phyloP scores from a whole-genome alignment of 345 rosid genomes.

The Gynandropsis gynandra region DNA sequence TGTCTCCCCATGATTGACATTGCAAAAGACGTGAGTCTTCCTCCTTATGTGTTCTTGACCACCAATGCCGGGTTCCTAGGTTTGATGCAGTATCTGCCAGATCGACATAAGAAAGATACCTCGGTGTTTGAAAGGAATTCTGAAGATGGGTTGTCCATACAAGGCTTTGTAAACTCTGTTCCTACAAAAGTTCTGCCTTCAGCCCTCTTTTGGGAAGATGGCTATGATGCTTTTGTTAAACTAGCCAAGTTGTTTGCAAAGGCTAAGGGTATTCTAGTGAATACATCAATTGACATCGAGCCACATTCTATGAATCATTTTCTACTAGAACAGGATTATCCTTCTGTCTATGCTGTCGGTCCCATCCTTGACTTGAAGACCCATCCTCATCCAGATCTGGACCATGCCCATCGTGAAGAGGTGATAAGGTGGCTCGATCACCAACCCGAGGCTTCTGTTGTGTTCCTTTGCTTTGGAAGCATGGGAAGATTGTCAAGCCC shows the following conservation, averaged over 20 bases:
- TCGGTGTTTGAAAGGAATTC: constrained; percentile 17
- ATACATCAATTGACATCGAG: constrained; percentile 41
- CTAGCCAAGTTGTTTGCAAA: constrained; percentile 35
- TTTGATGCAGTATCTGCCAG: constrained; percentile 33
- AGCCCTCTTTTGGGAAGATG: constrained; percentile 30
- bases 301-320: constrained; percentile 29
- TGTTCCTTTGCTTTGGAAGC: constrained; percentile 55
- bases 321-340: constrained; percentile 15
- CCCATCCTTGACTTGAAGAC: constrained; percentile 29
- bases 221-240: constrained; percentile 26
- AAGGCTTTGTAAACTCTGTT: constrained; percentile 36
- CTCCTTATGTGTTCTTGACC: constrained; percentile 45
- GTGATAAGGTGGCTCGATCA: constrained; percentile 46
- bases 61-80: constrained; percentile 33
- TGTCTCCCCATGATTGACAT: constrained; percentile 39
- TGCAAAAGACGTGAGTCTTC: constrained; percentile 32
- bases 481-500: constrained; percentile 28
- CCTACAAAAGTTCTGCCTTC: constrained; percentile 36
- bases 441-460: constrained; percentile 43
- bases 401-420: constrained; percentile 18
- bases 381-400: constrained; percentile 30
- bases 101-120: constrained; percentile 23
- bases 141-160: constrained; percentile 27
- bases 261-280: constrained; percentile 37
- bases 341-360: constrained; percentile 40